Base-by-base conservation (phyloP, 1,284 basidiomycete genomes). In the Cryptococcus sp. region DNA sequence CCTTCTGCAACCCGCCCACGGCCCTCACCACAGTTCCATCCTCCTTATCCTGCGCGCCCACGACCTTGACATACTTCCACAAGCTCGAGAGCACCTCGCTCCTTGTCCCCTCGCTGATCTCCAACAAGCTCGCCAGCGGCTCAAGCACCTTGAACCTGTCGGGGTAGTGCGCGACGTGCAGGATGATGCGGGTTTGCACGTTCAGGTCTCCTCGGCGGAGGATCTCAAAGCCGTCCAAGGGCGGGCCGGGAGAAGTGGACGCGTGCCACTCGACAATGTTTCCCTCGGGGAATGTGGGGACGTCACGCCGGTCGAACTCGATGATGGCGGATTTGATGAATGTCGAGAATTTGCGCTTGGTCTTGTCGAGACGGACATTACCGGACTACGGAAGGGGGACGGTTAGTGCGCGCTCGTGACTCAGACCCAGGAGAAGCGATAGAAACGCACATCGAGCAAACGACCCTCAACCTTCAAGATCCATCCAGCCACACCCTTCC, bases 11-110 rank as follows among this genome's bases (percentile, higher is more conserved):
- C 49, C 83, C 83, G 4, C 86, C 87, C 61, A 97, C 88, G 1
- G 87, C 82, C 43, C 85, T 84, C 59, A 98, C 84, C 52, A 87
- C 78, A 46, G 88, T 84, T 55, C 87, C 83, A 75, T 98, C 92
- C 0, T 86, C 85, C 70, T 94, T 93, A 75, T 97, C 92, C 76
- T 96, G 90, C 18, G 98, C 80, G 21, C 86, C 85, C 60, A 89
- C 82, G 18, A 87, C 79, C 75, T 95, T 95, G 78, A 97, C 88
- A 67, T 96, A 93, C 67, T 87, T 89, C 94, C 94, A 98, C 11
- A 98, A 75, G 0, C 89, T 84, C 56, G 89, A 86, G 40, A 97
- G 83, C 18, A 91, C 84, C 12, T 87, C 90, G 12, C 87, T 80
- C 23, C 91, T 83, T 39, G 89, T 92, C 39, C 91, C 92, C 72